Evolutionary conservation across 2,329 filamentous ascomycete genomes (phyloP), one percentile per base, ranked within the genome.

Genomic region (Diaporthe nobilis): DNA sequence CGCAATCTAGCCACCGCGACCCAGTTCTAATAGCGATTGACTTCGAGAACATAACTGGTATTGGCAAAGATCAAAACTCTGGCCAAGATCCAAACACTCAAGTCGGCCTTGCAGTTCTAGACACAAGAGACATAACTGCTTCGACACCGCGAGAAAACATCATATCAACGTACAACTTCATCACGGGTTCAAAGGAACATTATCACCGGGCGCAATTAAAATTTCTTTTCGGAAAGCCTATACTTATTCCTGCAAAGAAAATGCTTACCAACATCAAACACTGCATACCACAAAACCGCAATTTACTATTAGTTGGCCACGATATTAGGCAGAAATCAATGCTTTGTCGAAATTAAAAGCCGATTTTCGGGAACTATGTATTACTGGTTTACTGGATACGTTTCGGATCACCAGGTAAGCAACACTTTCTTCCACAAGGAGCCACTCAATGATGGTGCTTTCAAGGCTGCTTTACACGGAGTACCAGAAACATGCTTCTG

Each of bases 221-320:
- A 55, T 55, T 28, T 28, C 51, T 55, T 55, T 55, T 55, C 51
- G 51, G 51, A 28, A 55, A 55, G 51, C 51, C 51, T 55, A 55
- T 15, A 55, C 12, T 55, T 17, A 55, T 55, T 55, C 25, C 51
- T 55, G 51, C 51, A 55, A 55, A 55, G 51, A 13, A 55, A 3
- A 55, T 55, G 51, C 51, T 55, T 28, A 55, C 51, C 51, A 55
- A 55, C 12, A 55, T 55, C 51, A 28, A 28, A 55, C 51, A 31
- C 13, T 55, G 51, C 51, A 55, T 55, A 55, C 25, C 51, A 31
- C 51, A 55, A 55, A 8, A 55, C 51, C 51, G 51, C 51, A 55
- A 55, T 55, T 9, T 28, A 1, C 25, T 55, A 20, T 55, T 31
- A 31, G 4, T 55, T 17, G 51, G 51, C 4, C 51, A 55, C n/a